Conservation (phyloP, 2,329 filamentous ascomycete genomes). For the Cladosporium phlei region DNA sequence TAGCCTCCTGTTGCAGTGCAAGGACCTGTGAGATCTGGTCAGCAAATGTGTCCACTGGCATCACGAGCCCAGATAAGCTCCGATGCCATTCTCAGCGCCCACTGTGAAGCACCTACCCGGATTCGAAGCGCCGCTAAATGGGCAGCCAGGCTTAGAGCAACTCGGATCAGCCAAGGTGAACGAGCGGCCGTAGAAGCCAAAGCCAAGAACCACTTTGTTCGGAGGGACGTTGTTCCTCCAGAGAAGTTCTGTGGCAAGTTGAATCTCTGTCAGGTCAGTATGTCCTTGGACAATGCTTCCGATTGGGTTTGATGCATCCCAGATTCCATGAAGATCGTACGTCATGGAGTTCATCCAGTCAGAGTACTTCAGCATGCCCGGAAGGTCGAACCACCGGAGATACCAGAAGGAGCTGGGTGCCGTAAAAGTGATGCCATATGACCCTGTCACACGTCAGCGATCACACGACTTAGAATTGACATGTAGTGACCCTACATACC, state of each 20-base stretch:
- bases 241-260: constrained; percentile 39
- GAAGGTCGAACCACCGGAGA: constrained; percentile 17
- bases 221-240: constrained; percentile 44
- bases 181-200: constrained; percentile 44
- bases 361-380: constrained; percentile 1
- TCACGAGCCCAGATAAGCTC: no score
- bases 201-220: constrained; percentile 40
- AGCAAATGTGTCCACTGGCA: no score
- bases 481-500: no score
- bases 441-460: no score
- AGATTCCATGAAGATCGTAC: constrained; percentile 41
- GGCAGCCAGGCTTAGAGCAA: constrained; percentile 20
- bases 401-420: constrained; percentile 19
- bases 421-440: constrained; percentile 41
- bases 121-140: constrained; percentile 19
- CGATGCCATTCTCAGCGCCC: no score
- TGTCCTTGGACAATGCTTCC: constrained; percentile 31
- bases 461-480: no score
- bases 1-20: no score
- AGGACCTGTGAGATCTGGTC: no score
- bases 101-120: constrained; percentile 31
- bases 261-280: constrained; percentile 48
- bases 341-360: constrained; percentile 19
- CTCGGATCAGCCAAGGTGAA: constrained; percentile 27
- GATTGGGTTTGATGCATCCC: constrained; percentile 33